A percentile compares a stretch with the other conserved stretches of the same genome.
phyloP scores from a whole-genome alignment of 495 filamentous ascomycete species.

The Cercophora samala region DNA sequence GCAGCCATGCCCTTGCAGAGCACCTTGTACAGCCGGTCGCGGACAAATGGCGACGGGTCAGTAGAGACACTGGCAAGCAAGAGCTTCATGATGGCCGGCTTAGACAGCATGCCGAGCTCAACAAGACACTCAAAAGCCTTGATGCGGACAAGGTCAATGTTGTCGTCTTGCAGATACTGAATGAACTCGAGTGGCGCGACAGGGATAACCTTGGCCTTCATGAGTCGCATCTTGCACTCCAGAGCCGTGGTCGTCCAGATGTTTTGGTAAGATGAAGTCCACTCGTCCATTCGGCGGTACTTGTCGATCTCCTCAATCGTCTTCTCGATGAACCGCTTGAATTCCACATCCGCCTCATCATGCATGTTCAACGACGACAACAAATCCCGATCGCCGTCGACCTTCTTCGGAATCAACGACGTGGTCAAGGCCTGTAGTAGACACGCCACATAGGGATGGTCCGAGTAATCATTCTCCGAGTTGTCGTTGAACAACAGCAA shows the following conservation, averaged over 20 bases:
- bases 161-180: conserved; percentile 74
- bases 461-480: conserved; percentile 77
- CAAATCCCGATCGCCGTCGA: conserved; percentile 53
- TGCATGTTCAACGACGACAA: conserved; percentile 33
- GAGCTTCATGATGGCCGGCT: conserved; percentile 60
- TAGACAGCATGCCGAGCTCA: conserved; percentile 68
- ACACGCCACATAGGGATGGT: conserved; percentile 78
- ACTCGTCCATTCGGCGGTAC: conserved; percentile 89
- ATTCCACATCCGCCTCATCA: conserved; percentile 40
- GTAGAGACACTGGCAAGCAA: conserved; percentile 68
- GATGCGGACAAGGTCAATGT: conserved; percentile 73
- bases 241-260: conserved; percentile 80
- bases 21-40: conserved; percentile 61
- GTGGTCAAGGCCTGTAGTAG: conserved; percentile 78
- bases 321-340: conserved; percentile 57
- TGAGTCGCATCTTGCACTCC: conserved; percentile 68
- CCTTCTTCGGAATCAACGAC: conserved; percentile 60
- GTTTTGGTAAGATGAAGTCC: conserved; percentile 87
- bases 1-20: conserved; percentile 72
- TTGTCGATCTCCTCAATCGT: conserved; percentile 84
- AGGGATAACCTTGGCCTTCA: conserved; percentile 66
- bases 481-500: conserved; percentile 93
- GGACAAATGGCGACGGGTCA: conserved; percentile 78
- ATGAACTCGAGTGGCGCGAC: conserved; percentile 64
- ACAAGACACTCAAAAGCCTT: conserved; percentile 79